phyloP scores from a whole-genome alignment of 306 rosid species.

The Mimosa pudica region DNA sequence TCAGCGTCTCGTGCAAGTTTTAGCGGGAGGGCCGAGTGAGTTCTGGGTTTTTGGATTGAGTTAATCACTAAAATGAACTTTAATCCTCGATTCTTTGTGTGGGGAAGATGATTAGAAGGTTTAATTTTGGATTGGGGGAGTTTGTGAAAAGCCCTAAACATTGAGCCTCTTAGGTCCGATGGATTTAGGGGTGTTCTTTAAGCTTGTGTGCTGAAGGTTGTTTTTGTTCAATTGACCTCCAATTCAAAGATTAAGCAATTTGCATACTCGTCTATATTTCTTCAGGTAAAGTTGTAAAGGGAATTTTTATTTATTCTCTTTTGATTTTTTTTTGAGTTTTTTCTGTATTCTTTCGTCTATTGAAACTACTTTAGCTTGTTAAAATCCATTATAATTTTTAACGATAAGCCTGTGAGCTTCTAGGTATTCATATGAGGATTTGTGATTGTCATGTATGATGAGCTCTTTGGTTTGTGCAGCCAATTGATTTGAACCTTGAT shows the following conservation, averaged over 20 bases:
- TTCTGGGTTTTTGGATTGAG: too few species aligned
- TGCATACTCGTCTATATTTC: constrained; percentile 71
- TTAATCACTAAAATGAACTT: too few species aligned
- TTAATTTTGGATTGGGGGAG: too few species aligned
- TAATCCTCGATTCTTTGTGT: too few species aligned
- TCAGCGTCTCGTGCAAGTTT: too few species aligned
- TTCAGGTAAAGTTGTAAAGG: constrained; percentile 70
- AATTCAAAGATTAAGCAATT: constrained; percentile 69
- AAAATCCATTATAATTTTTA: constrained; percentile 28
- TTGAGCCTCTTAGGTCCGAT: too few species aligned
- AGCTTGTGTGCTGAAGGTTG: constrained; percentile 64
- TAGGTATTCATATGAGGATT: constrained; percentile 25
- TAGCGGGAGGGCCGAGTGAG: too few species aligned
- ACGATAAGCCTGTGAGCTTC: constrained; percentile 20
- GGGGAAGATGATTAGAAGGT: too few species aligned
- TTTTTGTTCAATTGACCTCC: constrained; percentile 56
- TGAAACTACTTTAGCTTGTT: not conserved
- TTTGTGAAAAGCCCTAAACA: too few species aligned
- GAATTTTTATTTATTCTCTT: not conserved
- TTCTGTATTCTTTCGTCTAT: constrained; percentile 3
- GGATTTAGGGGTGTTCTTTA: too few species aligned
- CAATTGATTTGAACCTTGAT: constrained; percentile 87
- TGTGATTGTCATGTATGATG: constrained; percentile 36
- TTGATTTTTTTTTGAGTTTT: not conserved
- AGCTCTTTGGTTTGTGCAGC: constrained; percentile 53